A percentile compares a stretch with the other conserved stretches of the same genome.
Evolutionary conservation across 352 stramenopile species (phyloP).

Genomic region (Phytophthora capsici): DNA sequence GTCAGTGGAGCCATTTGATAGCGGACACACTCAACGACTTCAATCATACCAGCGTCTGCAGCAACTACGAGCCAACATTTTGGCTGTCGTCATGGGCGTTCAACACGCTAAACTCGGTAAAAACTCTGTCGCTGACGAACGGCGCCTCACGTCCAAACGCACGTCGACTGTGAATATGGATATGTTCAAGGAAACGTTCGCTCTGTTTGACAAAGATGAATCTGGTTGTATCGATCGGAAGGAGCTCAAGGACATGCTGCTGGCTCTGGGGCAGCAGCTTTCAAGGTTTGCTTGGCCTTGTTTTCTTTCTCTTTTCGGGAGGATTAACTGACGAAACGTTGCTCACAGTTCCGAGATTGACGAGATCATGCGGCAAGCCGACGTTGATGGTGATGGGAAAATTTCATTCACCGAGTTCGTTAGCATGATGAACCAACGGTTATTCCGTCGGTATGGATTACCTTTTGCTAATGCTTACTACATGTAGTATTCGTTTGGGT

Average conservation of each 20-base stretch:
- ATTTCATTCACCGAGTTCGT: slow-evolving; percentile 86
- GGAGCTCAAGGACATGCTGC: slow-evolving; percentile 61
- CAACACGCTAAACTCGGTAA: slow-evolving; percentile 65
- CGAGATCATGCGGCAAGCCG: slow-evolving; percentile 72
- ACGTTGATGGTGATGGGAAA: slow-evolving; percentile 70
- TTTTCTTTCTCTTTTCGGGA: not conserved
- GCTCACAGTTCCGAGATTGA: slow-evolving; percentile 57
- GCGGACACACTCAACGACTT: slow-evolving; percentile 59
- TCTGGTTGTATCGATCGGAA: slow-evolving; percentile 70
- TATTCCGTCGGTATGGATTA: slow-evolving; percentile 57
- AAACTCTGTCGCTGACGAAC: slow-evolving; percentile 11
- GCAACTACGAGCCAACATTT: slow-evolving; percentile 76
- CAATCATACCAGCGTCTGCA: slow-evolving; percentile 72
- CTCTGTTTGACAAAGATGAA: slow-evolving; percentile 79
- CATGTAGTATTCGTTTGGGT: not conserved
- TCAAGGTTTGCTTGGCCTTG: slow-evolving; percentile 40
- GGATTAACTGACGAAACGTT: not conserved
- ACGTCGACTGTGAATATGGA: slow-evolving; percentile 79
- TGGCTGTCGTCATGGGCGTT: slow-evolving; percentile 74
- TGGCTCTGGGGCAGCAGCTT: slow-evolving; percentile 62
- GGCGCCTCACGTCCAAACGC: slow-evolving; percentile 29
- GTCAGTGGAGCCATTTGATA: slow-evolving; percentile 50
- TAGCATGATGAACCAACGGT: slow-evolving; percentile 75
- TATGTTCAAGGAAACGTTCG: slow-evolving; percentile 83
- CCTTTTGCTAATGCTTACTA: not conserved